These are phyloP conservation scores for Gynochthodes officinalis DNA, from an alignment of 257 asterid species.

Conservation along the genomic window DNA sequence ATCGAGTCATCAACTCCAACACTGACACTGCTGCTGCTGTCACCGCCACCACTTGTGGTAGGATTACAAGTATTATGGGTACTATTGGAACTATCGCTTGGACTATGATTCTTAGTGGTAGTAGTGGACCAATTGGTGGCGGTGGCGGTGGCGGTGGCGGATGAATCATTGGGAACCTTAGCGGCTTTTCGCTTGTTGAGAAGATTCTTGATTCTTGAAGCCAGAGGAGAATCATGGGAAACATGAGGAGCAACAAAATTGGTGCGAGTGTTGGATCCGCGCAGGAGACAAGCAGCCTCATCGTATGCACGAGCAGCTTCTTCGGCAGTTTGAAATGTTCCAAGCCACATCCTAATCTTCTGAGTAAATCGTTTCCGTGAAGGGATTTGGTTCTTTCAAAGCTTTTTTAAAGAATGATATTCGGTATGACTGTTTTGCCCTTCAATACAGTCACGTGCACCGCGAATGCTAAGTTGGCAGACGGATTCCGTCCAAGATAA, in stretches of 20 bases:
- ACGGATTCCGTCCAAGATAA: too few relatives aligned
- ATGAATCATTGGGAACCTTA: conserved; percentile 8
- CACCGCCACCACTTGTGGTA: not conserved
- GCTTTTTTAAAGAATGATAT: too few relatives aligned
- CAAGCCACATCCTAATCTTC: conserved; percentile 76
- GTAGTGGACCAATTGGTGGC: not conserved
- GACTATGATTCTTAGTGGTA: conserved; percentile 1
- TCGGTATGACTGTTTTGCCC: too few relatives aligned
- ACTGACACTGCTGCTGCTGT: not conserved
- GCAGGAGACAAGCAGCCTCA: conserved; percentile 59
- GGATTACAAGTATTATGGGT: conserved; percentile 14
- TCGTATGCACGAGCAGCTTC: conserved; percentile 72
- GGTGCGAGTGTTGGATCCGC: conserved; percentile 62
- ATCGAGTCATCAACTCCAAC: too few relatives aligned
- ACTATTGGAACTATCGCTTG: not conserved
- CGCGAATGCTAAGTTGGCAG: too few relatives aligned
- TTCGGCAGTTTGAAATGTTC: conserved; percentile 58
- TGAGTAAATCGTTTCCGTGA: too few relatives aligned
- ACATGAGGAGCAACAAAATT: conserved; percentile 42
- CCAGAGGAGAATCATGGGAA: conserved; percentile 55
- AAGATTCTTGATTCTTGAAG: conserved; percentile 47
- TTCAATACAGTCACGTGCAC: too few relatives aligned
- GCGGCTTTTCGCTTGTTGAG: conserved; percentile 38
- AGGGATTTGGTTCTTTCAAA: too few relatives aligned
- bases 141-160: not conserved